Base-by-base conservation (phyloP, 768 basidiomycete genomes). In the Serendipita sp. region DNA sequence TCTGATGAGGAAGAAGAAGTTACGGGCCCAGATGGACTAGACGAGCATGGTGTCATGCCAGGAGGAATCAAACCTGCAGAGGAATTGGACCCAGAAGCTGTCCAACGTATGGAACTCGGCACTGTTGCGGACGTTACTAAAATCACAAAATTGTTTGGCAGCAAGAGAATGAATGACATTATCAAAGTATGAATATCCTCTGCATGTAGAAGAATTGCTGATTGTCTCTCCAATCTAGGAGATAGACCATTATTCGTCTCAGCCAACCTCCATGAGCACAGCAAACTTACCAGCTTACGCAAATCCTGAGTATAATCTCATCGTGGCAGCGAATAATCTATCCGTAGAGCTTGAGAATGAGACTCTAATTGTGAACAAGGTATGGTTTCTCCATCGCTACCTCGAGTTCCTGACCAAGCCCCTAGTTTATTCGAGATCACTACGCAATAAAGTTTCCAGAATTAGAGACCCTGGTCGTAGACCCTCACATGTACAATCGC, bases 341-440 rank as follows among this genome's bases (percentile, higher is more conserved):
- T 91, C 93, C 1, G 96, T 99, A 47, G 96, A 99, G 70, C 85
- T 98, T 3, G 96, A 99, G 75, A 99, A 99, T 70, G 96, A 99
- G 74, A 91, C 97, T 64, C 79, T 99, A 41, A 80, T 99, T 36
- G 94, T 99, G 0, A 91, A 99, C 77, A 99, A 99, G 80, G 92
- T 82, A 69, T 68, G 75, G 71, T 13, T 15, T n/a, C 44, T 44
- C 44, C 32, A 38, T 15, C 64, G 51, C 38, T 52, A 65, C 32
- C 51, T 48, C 35, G 64, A 65, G 32, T 65, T 66, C 66, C 41
- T 52, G 65, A 30, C 66, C 52, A 16, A 67, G 60, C 65, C 36
- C 68, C 7, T 69, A 94, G 89, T 98, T 97, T 79, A 94, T 98
- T 71, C 86, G 96, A 67, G 96, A 99, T 73, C 95, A 97, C 75